phyloP scores from a whole-genome alignment of 805 yeast species.

The Metschnikowia lunata region DNA sequence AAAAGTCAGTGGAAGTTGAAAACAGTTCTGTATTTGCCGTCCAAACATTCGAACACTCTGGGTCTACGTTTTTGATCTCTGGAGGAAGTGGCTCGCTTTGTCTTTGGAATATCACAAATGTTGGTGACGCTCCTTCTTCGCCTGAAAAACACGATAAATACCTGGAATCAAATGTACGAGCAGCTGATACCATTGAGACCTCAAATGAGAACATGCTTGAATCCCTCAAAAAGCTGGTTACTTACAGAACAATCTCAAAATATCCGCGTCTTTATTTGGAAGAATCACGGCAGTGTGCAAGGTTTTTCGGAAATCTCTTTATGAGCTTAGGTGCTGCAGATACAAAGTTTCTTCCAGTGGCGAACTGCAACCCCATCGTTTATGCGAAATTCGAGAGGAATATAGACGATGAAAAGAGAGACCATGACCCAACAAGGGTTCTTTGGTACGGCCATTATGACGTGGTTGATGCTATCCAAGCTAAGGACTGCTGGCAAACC shows the following conservation, averaged over 20 bases:
- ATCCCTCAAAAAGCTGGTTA: constrained; percentile 56
- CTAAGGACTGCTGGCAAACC: constrained; percentile 59
- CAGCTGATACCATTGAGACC: constrained; percentile 13
- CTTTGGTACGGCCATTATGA: constrained; percentile 97
- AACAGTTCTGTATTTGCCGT: constrained; percentile 49
- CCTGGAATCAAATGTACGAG: not conserved
- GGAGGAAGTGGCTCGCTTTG: constrained; percentile 73
- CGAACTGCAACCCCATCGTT: constrained; percentile 81
- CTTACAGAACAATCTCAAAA: constrained; percentile 76
- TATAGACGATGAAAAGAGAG: not conserved
- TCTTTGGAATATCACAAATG: constrained; percentile 57
- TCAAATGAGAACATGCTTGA: constrained; percentile 61
- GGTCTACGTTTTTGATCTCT: constrained; percentile 48
- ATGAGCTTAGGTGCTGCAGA: constrained; percentile 64
- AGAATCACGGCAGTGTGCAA: constrained; percentile 85
- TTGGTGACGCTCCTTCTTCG: constrained; percentile 13
- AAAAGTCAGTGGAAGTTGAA: constrained; percentile 9
- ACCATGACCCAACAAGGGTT: constrained; percentile 34
- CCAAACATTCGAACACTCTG: constrained; percentile 38
- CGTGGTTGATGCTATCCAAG: constrained; percentile 73
- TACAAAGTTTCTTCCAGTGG: constrained; percentile 66
- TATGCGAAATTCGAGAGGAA: constrained; percentile 60
- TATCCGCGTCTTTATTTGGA: constrained; percentile 63
- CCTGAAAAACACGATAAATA: constrained; percentile 2
- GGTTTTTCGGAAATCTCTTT: constrained; percentile 58